These are phyloP conservation scores for Macroventuria anomochaeta DNA, from an alignment of 2,329 filamentous ascomycete species.

Conservation along the genomic window DNA sequence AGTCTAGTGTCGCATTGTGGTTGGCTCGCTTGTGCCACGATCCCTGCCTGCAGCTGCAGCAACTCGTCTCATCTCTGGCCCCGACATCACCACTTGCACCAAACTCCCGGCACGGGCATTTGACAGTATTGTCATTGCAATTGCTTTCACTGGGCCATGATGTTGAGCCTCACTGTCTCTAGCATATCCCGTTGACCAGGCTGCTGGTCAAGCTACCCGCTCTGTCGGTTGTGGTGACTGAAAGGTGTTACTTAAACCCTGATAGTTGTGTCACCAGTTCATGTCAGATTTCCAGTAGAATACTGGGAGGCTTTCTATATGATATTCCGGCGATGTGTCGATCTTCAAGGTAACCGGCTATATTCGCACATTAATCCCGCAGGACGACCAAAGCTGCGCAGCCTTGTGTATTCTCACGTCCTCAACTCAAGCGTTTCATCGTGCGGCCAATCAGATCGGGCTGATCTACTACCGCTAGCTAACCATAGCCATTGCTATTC, in stretches of 20 bases:
- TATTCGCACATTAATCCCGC: too few species aligned
- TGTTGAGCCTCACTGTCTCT: neutral
- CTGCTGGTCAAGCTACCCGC: neutral
- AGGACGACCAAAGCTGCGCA: neutral
- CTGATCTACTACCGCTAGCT: neutral
- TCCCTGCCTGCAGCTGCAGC: conserved; percentile 9
- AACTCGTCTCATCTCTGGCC: neutral
- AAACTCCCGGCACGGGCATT: neutral
- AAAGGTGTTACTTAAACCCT: neutral
- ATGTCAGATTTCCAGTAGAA: neutral
- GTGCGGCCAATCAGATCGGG: neutral
- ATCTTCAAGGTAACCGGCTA: too few species aligned
- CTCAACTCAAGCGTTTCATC: neutral
- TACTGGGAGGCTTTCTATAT: too few species aligned
- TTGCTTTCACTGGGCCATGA: neutral
- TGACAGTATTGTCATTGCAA: neutral
- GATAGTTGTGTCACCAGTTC: neutral
- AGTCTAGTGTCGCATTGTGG: neutral
- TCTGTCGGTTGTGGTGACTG: too few species aligned
- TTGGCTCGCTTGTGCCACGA: conserved; percentile 1
- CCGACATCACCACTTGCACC: neutral
- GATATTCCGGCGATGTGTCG: too few species aligned
- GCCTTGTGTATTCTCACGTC: neutral
- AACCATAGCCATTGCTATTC: conserved; percentile 25
- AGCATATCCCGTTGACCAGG: neutral